These are phyloP conservation scores for Mortierella sp. DNA, from an alignment of 371 early-diverging fungal genomes.

Conservation along the genomic window DNA sequence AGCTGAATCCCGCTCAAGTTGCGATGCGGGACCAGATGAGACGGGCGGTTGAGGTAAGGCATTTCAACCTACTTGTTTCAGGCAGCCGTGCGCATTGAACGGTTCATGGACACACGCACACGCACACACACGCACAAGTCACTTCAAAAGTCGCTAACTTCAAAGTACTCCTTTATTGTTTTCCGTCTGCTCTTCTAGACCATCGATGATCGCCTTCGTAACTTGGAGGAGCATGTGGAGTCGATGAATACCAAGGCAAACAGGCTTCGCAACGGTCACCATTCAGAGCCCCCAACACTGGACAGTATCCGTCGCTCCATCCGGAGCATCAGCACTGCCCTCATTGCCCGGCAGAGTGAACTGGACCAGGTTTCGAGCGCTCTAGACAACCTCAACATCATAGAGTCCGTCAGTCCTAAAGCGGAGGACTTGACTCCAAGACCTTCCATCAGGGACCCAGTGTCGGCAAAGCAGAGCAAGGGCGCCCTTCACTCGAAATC, in stretches of 20 bases:
- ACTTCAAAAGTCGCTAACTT: not conserved
- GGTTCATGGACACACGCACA: too few species aligned
- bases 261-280: constrained; percentile 37
- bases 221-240: constrained; percentile 47
- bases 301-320: constrained; percentile 52
- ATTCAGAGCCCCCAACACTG: constrained; percentile 26
- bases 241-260: constrained; percentile 21
- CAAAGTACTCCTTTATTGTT: not conserved
- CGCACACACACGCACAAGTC: too few species aligned
- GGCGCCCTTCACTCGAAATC: constrained; percentile 13
- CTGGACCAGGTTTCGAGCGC: constrained; percentile 35
- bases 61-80: too few species aligned
- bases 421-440: not conserved
- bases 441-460: not conserved
- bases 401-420: constrained; percentile 16
- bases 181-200: not conserved
- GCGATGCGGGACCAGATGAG: constrained; percentile 39
- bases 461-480: not conserved
- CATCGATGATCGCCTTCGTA: constrained; percentile 34
- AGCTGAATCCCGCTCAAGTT: constrained; percentile 44
- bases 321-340: constrained; percentile 43
- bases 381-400: constrained; percentile 34
- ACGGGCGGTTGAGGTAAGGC: constrained; percentile 32
- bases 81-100: too few species aligned
- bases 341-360: constrained; percentile 37